Evolutionary conservation across 2,329 filamentous ascomycete genomes (phyloP).

Genomic region (Arachnomyces sp.): DNA sequence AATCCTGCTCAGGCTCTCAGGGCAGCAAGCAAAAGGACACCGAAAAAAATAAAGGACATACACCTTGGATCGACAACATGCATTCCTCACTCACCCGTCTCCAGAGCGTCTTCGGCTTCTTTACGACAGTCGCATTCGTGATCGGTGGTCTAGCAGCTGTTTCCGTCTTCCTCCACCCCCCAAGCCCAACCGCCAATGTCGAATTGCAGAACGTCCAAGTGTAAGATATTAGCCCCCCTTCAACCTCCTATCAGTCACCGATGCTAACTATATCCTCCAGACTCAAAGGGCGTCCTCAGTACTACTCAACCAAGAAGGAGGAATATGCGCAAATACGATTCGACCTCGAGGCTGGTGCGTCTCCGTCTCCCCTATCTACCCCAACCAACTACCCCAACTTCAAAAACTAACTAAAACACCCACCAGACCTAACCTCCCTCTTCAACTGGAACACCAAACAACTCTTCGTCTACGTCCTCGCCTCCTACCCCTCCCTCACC

Average conservation of each 20-base stretch:
- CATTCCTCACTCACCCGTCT: constrained; percentile 75
- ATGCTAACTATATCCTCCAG: constrained; percentile 36
- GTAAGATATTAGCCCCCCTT: constrained; percentile 44
- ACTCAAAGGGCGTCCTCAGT: constrained; percentile 85
- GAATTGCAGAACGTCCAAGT: constrained; percentile 64
- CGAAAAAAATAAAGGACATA: too few relatives aligned
- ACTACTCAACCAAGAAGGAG: constrained; percentile 86
- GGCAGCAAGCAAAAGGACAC: too few relatives aligned
- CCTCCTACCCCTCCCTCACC: constrained; percentile 51
- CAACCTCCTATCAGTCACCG: not conserved
- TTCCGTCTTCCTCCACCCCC: constrained; percentile 58
- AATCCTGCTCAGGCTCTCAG: too few relatives aligned
- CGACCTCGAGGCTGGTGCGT: constrained; percentile 66
- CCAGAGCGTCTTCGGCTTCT: constrained; percentile 95
- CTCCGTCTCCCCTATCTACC: not conserved
- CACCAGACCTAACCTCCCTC: constrained; percentile 68
- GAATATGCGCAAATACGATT: constrained; percentile 95
- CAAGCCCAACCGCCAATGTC: constrained; percentile 46
- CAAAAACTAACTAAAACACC: constrained; percentile 1
- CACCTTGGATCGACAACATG: constrained; percentile 52
- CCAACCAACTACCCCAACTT: not conserved
- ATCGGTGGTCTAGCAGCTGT: constrained; percentile 72
- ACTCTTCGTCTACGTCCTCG: constrained; percentile 91
- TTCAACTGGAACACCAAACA: constrained; percentile 99
- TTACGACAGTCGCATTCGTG: constrained; percentile 84